phyloP scores from a whole-genome alignment of 2,329 filamentous ascomycete genomes.

The Calonectria hawksworthii region DNA sequence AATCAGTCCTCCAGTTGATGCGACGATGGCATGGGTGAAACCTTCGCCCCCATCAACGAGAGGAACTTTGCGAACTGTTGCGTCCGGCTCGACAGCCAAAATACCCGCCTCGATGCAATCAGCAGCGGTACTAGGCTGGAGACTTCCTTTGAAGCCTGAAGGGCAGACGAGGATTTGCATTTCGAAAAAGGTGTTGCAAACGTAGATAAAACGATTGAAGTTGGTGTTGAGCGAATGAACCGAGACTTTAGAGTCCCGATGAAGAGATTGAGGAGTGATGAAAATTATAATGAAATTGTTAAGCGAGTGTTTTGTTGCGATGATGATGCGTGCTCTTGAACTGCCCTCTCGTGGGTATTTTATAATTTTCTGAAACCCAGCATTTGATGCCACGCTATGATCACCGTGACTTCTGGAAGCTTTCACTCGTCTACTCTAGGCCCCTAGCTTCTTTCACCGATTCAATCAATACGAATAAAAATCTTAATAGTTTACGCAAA shows the following conservation, averaged over 20 bases:
- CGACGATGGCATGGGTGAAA: constrained; percentile 62
- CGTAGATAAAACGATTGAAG: neutral
- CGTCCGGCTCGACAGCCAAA: constrained; percentile 57
- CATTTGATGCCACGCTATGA: neutral
- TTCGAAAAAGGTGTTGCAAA: neutral
- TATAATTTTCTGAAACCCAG: neutral
- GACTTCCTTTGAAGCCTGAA: constrained; percentile 68
- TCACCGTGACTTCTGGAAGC: neutral
- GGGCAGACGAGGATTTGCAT: constrained; percentile 62
- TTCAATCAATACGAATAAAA: neutral
- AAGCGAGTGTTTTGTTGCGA: constrained; percentile 2
- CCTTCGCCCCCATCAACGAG: constrained; percentile 68
- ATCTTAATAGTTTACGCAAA: no score
- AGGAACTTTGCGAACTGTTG: constrained; percentile 61
- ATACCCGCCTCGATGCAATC: constrained; percentile 65
- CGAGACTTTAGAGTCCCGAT: neutral
- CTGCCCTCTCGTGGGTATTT: neutral
- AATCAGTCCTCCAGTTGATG: constrained; percentile 57
- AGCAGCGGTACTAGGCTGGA: constrained; percentile 62
- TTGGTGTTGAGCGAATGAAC: neutral
- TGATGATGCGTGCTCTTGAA: neutral
- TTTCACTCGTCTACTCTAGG: neutral
- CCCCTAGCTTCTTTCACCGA: neutral
- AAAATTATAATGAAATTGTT: neutral
- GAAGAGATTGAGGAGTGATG: neutral